A percentile compares a stretch with the other conserved stretches of the same genome.
phyloP scores from a whole-genome alignment of 768 basidiomycete species.

The Lyophyllum decastes region DNA sequence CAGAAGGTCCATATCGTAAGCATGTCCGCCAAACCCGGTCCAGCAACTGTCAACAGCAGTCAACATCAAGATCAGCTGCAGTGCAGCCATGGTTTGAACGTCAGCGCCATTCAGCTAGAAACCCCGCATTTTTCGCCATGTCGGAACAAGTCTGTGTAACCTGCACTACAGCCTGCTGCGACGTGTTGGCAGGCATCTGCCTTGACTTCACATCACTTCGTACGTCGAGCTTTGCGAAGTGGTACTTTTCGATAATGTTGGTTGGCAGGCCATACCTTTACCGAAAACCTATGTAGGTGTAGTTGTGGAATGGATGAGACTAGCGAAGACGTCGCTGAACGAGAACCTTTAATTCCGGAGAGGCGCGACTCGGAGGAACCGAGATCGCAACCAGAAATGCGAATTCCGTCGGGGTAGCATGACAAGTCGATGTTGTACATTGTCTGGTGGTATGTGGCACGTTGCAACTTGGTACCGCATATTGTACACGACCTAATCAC shows the following conservation, averaged over 20 bases:
- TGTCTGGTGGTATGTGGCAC: neutral
- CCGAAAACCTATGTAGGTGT: conserved; percentile 30
- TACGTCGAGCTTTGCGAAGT: conserved; percentile 18
- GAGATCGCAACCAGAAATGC: conserved; percentile 27
- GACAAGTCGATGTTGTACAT: neutral
- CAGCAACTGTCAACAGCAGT: no score
- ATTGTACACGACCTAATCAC: neutral
- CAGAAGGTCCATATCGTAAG: no score
- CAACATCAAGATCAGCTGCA: no score
- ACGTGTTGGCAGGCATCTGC: conserved; percentile 38
- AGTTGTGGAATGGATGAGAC: conserved; percentile 13
- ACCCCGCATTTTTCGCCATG: conserved; percentile 17
- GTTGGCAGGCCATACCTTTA: conserved; percentile 35
- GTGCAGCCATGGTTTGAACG: neutral
- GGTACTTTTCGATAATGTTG: neutral
- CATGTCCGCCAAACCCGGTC: no score
- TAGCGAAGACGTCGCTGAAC: conserved; percentile 20
- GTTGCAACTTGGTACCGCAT: neutral
- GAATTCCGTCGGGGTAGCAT: conserved; percentile 11
- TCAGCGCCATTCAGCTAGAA: neutral
- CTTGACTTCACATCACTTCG: conserved; percentile 40
- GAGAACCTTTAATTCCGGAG: conserved; percentile 28
- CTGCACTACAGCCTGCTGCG: conserved; percentile 29
- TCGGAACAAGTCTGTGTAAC: conserved; percentile 29
- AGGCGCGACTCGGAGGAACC: conserved; percentile 22